Evolutionary conservation across 2,329 filamentous ascomycete genomes (phyloP), one percentile per base, ranked within the genome.

Genomic region (Aspergillus ustus): DNA sequence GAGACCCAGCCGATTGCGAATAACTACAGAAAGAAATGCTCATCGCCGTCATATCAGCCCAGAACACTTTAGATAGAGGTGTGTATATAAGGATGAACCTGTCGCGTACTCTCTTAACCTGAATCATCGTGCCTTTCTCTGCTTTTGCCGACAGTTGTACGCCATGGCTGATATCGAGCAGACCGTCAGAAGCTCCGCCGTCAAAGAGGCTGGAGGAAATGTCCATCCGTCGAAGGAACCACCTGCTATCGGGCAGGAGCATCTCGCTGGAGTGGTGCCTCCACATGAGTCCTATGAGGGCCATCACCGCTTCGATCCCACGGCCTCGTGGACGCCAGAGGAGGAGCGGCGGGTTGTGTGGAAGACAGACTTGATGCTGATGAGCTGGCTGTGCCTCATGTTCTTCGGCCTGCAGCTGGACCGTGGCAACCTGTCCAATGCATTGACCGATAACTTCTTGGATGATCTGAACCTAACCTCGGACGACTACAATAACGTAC

Each of bases 341-440:
- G 82, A 84, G 64, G 83, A 84, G 70, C 77, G 75, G 60, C 73
- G 67, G 28, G 67, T 84, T 4, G 75, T 84, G 9, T 71, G 79
- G 43, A 84, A 81, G 75, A 81, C 82, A 37, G 71, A 67, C 43
- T 9, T 62, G 29, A 59, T 64, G 52, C 43, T 70, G n/a, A 49
- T 71, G 44, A 60, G 49, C 17, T 64, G 65, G 61, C 51, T 73
- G 13, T 73, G 72, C 52, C 45, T 66, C 20, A 67, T 70, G 62
- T 75, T 75, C 62, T 75, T 75, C 34, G 73, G 70, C 1, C 61
- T 75, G 5, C 73, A 75, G 62, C 63, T 75, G 4, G 73, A 75
- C 53, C 68, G 75, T 8, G 73, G 75, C 7, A 77, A 77, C 43
- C 65, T 77, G 45, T 69, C 62, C 50, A 77, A 70, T 65, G 77